phyloP scores from a whole-genome alignment of 495 filamentous ascomycete species.

The Recurvomyces mirabilis region DNA sequence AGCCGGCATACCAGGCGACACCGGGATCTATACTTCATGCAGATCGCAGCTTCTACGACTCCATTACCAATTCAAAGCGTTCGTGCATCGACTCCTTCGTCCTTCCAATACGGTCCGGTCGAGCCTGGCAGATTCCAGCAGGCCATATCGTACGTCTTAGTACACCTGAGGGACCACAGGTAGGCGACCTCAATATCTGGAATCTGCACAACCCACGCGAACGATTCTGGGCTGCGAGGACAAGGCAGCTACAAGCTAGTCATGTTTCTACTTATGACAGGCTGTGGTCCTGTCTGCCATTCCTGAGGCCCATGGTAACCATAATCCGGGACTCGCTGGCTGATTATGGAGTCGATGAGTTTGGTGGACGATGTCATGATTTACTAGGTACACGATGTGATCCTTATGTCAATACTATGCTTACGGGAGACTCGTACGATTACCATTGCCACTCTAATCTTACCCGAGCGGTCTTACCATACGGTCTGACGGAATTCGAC shows the following conservation, averaged over 20 bases:
- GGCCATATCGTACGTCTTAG: conserved; percentile 58
- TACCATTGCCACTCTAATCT: conserved; percentile 78
- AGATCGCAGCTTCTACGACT: conserved; percentile 17
- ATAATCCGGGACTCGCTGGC: conserved; percentile 57
- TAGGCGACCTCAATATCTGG: conserved; percentile 76
- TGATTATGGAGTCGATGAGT: conserved; percentile 35
- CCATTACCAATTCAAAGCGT: conserved; percentile 12
- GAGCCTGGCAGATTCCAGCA: conserved; percentile 28
- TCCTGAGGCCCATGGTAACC: conserved; percentile 60
- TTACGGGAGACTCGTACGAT: conserved; percentile 59
- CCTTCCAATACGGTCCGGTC: conserved; percentile 28
- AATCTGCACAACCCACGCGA: conserved; percentile 64
- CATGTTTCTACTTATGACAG: conserved; percentile 61
- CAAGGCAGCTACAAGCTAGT: conserved; percentile 62
- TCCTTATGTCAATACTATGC: conserved; percentile 57
- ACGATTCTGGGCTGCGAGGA: conserved; percentile 68
- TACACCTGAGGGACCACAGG: conserved; percentile 64
- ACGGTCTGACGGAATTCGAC: conserved; percentile 57
- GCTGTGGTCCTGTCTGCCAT: conserved; percentile 66
- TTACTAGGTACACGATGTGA: conserved; percentile 68
- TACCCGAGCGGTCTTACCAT: conserved; percentile 54
- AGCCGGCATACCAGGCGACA: conserved; percentile 21
- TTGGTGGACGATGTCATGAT: conserved; percentile 53
- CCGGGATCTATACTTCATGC: conserved; percentile 16
- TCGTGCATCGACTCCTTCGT: conserved; percentile 10